phyloP scores from a whole-genome alignment of 805 yeast species.

The Candida ovalis region DNA sequence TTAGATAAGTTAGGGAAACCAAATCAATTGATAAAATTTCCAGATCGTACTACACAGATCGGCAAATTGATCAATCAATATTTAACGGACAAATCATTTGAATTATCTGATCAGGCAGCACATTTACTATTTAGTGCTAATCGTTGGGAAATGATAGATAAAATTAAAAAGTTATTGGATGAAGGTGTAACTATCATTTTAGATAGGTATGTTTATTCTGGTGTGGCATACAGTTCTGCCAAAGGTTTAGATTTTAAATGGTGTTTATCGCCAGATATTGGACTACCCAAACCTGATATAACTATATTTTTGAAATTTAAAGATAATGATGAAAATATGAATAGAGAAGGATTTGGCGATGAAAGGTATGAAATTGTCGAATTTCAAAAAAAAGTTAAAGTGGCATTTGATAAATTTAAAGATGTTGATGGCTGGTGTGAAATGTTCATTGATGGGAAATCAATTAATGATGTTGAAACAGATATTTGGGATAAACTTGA shows the following conservation, averaged over 20 bases:
- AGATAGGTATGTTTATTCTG: constrained; percentile 90
- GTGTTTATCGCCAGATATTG: constrained; percentile 79
- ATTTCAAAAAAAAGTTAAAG: constrained; percentile 71
- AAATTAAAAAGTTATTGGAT: constrained; percentile 41
- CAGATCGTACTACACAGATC: constrained; percentile 78
- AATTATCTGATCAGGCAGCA: constrained; percentile 70
- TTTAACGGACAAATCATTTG: constrained; percentile 46
- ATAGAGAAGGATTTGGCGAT: constrained; percentile 85
- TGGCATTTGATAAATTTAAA: constrained; percentile 47
- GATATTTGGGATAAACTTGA: constrained; percentile 39
- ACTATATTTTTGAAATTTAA: constrained; percentile 70
- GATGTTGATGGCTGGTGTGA: constrained; percentile 35
- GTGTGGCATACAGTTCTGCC: constrained; percentile 88
- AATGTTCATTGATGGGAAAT: constrained; percentile 56
- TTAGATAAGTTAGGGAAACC: constrained; percentile 28
- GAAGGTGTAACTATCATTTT: constrained; percentile 60
- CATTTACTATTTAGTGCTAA: constrained; percentile 90
- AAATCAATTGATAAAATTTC: constrained; percentile 67
- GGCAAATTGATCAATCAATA: constrained; percentile 78
- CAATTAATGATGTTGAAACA: constrained; percentile 51
- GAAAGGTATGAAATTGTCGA: constrained; percentile 80
- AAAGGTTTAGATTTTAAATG: constrained; percentile 70
- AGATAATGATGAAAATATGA: constrained; percentile 38
- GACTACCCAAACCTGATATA: constrained; percentile 83
- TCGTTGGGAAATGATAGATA: constrained; percentile 76